These are phyloP conservation scores for Zanthoxylum bungeanum DNA, from an alignment of 345 rosid species.

Conservation along the genomic window DNA sequence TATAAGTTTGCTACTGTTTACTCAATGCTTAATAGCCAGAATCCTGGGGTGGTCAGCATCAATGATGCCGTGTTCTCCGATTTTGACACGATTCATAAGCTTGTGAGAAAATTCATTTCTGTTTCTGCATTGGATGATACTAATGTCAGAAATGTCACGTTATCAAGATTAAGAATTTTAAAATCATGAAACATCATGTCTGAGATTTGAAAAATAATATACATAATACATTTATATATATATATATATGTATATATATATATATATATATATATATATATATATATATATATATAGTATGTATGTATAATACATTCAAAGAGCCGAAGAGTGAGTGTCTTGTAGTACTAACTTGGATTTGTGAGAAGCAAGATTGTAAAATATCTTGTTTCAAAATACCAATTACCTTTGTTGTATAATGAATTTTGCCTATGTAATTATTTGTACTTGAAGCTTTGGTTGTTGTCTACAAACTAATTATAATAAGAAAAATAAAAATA, in stretches of 20 bases:
- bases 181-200: not conserved
- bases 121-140: constrained; percentile 9
- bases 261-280: too few relatives aligned
- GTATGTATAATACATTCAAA: not conserved
- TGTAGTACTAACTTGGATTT: not conserved
- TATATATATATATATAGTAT: not conserved
- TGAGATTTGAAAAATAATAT: not conserved
- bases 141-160: constrained; percentile 2
- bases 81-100: constrained; percentile 18
- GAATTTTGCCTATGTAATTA: too few relatives aligned
- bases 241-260: too few relatives aligned
- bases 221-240: not conserved
- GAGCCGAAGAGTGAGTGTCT: not conserved
- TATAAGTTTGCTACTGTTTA: constrained; percentile 39
- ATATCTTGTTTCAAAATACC: too few relatives aligned
- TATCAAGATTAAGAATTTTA: not conserved
- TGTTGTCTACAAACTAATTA: too few relatives aligned
- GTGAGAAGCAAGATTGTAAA: too few relatives aligned
- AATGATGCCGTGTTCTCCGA: constrained; percentile 37
- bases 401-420: too few relatives aligned
- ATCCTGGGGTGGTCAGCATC: constrained; percentile 63
- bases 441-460: too few relatives aligned
- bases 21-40: constrained; percentile 76
- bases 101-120: constrained; percentile 29
- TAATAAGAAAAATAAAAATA: too few relatives aligned